Base-by-base conservation (phyloP, 495 filamentous ascomycete genomes). In the Daldinia grandis region DNA sequence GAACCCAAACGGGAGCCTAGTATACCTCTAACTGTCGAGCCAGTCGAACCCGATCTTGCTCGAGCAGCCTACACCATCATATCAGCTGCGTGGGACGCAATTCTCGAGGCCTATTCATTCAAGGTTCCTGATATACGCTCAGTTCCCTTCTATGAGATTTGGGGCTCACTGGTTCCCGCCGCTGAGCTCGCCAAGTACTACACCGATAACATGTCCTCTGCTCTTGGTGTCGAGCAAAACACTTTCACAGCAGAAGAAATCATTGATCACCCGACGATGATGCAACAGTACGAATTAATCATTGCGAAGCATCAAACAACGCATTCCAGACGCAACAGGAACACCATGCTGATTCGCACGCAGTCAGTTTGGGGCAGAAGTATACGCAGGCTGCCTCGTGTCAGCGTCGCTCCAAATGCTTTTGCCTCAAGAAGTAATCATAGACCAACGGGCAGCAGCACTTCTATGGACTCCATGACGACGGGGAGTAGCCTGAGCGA, bases 81-180 rank as follows among this genome's bases (percentile, higher is more conserved):
- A 28, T 76, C 78, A 0, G 58, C 78, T 8, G 76, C 79, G 0
- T 85, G 82, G 82, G 76, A 80, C 0, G 50, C 76, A 0, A 75
- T 81, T 5, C 74, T 85, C 8, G 81, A 83, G 12, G 80, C 80
- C 4, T 71, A 78, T 10, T 74, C 69, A 4, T 51, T 84, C 21
- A 79, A 80, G 14, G 78, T 83, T 2, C 77, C 81, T 0, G 81
- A 85, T 14, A 75, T 83, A 10, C 82, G 81, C 56, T 79, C 79
- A 6, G 82, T 82, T 4, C 79, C 82, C 0, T 85, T 85, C 58
- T 85, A 78, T 58, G 82, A 85, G 44, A 80, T 84, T 10, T 85
- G 82, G 81, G 82, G 82, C 9, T 80, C 81, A 3, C 69, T 83
- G 14, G 75, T 84, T 54, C 80, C 82, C 0, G 82, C 82, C 3